Base-by-base conservation (phyloP, 441 rosid genomes). In the Gossypium laxum region DNA sequence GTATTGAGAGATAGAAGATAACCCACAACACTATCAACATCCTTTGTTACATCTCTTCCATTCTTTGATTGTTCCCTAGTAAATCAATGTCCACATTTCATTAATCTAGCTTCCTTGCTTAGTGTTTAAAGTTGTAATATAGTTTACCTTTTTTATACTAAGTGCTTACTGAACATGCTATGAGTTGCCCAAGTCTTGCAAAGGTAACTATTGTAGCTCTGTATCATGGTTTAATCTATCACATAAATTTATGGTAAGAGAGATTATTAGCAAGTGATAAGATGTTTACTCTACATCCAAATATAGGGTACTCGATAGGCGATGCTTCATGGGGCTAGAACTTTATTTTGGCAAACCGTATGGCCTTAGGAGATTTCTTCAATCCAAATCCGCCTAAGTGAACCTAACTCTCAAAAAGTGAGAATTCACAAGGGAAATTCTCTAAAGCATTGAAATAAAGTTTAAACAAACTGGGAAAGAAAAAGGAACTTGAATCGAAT, bases 21-120 rank as follows among this genome's bases (percentile, higher is more conserved):
- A 4, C 69, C 51, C 30, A 75, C 22, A 8, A 48, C 3, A 43
- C 69, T 55, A 2, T 55, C 8, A 6, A 75, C 74, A 69, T 72
- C 64, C 0, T n/a, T 34, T 26, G 51, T 70, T 80, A 30, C 79
- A 75, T 71, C 83, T 70, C 6, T 3, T 34, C 81, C 81, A 77
- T 5, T 41, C 22, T 17, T 41, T 54, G 1, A 65, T 0, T 22
- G 38, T 57, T 28, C 64, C 81, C 77, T 75, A 54, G 4, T 58
- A 30, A 11, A 7, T 51, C 0, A 18, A 24, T 24, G 3, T 41
- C 15, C 11, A 32, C 0, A 3, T 6, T 41, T 6, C 6, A 18
- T 41, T 41, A 15, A 1, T 63, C 30, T 17, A 38, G 18, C 17
- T 15, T 63, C 0, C 6, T 32, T 38, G 2, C 21, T 14, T 60